These are phyloP conservation scores for Pseudogymnoascus pannorum DNA, from an alignment of 2,329 filamentous ascomycete genomes.

Conservation along the genomic window DNA sequence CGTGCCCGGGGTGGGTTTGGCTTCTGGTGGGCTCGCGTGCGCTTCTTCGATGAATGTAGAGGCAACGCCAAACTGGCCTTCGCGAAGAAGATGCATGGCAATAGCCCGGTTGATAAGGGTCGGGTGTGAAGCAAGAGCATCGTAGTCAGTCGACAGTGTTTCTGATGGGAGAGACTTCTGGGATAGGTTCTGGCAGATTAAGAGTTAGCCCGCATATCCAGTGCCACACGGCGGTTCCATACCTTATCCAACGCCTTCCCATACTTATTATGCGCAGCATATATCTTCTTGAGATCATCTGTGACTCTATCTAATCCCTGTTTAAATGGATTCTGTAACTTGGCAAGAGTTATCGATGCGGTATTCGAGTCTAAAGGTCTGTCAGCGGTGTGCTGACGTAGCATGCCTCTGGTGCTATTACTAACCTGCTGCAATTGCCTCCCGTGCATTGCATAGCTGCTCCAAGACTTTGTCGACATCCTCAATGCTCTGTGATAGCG, in stretches of 20 bases:
- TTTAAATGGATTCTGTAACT: conserved; percentile 80
- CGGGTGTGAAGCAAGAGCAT: conserved; percentile 69
- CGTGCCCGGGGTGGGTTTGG: conserved; percentile 26
- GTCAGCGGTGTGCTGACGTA: conserved; percentile 10
- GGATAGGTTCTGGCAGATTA: not conserved
- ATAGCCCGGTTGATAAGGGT: conserved; percentile 85
- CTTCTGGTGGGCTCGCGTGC: conserved; percentile 37
- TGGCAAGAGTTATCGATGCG: conserved; percentile 68
- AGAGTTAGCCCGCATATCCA: not conserved
- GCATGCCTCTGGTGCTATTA: conserved; percentile 3
- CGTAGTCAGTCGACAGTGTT: conserved; percentile 69
- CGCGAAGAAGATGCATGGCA: conserved; percentile 89
- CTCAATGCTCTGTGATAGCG: conserved; percentile 39
- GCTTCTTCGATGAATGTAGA: conserved; percentile 76
- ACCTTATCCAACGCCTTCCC: conserved; percentile 80
- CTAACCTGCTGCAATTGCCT: conserved; percentile 64
- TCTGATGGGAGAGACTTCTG: conserved; percentile 31
- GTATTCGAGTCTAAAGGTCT: conserved; percentile 53
- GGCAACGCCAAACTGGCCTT: conserved; percentile 87
- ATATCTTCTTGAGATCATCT: conserved; percentile 73
- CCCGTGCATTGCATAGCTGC: conserved; percentile 63
- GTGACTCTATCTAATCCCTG: conserved; percentile 73
- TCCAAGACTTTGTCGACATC: conserved; percentile 82
- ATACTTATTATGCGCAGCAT: conserved; percentile 75
- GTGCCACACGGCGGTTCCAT: conserved; percentile 16